A percentile compares a stretch with the other conserved stretches of the same genome.
phyloP scores from a whole-genome alignment of 257 asterid genomes.

The Capsicum chinense region DNA sequence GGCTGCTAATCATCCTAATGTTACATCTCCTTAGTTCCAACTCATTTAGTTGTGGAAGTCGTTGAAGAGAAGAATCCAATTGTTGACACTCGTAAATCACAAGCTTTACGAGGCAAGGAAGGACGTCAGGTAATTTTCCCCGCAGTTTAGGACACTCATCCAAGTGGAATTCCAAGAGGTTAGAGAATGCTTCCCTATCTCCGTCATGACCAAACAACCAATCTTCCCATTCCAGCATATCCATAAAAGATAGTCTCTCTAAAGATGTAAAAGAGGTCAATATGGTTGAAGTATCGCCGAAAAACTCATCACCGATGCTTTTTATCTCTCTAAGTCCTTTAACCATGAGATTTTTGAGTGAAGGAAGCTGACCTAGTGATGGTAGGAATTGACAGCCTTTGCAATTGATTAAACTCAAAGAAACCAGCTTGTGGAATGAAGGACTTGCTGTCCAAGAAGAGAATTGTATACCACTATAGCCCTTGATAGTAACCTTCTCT shows the following conservation, averaged over 20 bases:
- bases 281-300: slow-evolving; percentile 41
- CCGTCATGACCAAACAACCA: slow-evolving; percentile 40
- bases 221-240: slow-evolving; percentile 53
- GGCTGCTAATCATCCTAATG: slow-evolving; percentile 39
- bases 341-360: slow-evolving; percentile 43
- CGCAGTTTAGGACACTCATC: slow-evolving; percentile 52
- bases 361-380: slow-evolving; percentile 49
- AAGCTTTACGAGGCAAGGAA: slow-evolving; percentile 46
- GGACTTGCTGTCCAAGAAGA: slow-evolving; percentile 55
- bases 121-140: slow-evolving; percentile 42
- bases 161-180: slow-evolving; percentile 47
- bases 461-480: slow-evolving; percentile 44
- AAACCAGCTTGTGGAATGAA: slow-evolving; percentile 42
- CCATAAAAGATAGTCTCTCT: slow-evolving; percentile 44
- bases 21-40: slow-evolving; percentile 46
- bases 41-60: slow-evolving; percentile 43
- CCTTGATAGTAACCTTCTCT: slow-evolving; percentile 39
- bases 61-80: slow-evolving; percentile 40
- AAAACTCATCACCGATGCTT: slow-evolving; percentile 49
- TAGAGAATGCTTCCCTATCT: slow-evolving; percentile 39
- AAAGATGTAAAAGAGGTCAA: slow-evolving; percentile 45
- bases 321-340: slow-evolving; percentile 43
- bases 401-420: slow-evolving; percentile 48
- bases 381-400: slow-evolving; percentile 48
- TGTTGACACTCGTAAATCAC: slow-evolving; percentile 43